Base-by-base conservation (phyloP, 2,329 filamentous ascomycete species). In the Microcera coccophila region DNA sequence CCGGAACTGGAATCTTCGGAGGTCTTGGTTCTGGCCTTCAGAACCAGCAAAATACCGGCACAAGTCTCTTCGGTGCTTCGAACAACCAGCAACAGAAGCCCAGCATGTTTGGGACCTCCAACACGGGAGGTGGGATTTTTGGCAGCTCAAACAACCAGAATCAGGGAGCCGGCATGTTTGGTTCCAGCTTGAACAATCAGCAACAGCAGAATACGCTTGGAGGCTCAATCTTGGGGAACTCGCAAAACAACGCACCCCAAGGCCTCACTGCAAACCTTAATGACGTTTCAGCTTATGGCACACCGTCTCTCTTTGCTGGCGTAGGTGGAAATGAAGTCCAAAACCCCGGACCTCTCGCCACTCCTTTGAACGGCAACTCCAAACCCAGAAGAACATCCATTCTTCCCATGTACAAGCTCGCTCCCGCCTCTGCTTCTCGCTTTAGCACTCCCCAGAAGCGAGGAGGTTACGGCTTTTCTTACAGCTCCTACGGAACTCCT, bases 391-490 rank as follows among this genome's bases (percentile, higher is more conserved):
- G 89, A 62, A 82, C 79, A 51, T 85, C 87, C 9, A 86, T 91
- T 33, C 69, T 95, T 41, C 90, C 90, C 3, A 82, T 93, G 62
- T 90, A 91, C 71, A 93, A 90, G 68, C 77, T 95, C 52, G 91
- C 89, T 36, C 88, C 90, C 0, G 80, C 81, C 36, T 87, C 87
- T 24, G 83, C 87, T 8, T 85, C 85, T 17, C 85, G 90, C 36
- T 83, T 90, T 43, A 78, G 83, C 21, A 95, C 90, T 0, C 90
- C 90, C 1, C 87, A 90, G 55, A 91, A 89, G 68, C 80, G 85
- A 42, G n/a, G n/a, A n/a, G 89, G 88, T 4, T 96, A 88, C 61
- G 91, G 91, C 3, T 95, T 96, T 63, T 90, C 86, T 2, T 96
- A 96, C 67, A 95, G 90, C 51, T 90, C 84, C 3, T 95, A 95